These are phyloP conservation scores for Blumeria hordei DNA, from an alignment of 2,329 filamentous ascomycete genomes.

Conservation along the genomic window DNA sequence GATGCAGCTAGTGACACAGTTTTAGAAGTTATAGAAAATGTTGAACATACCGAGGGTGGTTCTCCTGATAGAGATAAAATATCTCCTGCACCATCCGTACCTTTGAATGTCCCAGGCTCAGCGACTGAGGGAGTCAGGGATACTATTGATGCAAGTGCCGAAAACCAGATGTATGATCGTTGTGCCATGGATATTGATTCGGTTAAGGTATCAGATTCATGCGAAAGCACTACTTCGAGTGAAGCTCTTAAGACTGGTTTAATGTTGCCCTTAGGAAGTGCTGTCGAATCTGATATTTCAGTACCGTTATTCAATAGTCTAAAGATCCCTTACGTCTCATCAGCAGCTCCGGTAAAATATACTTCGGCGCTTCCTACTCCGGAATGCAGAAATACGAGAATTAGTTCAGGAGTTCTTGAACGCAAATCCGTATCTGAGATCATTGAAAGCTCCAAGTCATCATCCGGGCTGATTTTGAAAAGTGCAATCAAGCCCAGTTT, in stretches of 20 bases:
- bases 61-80: constrained; percentile 7
- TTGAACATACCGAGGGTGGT: constrained; percentile 8
- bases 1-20: constrained; percentile 9
- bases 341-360: constrained; percentile 10
- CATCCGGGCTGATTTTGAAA: constrained; percentile 17
- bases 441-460: constrained; percentile 26
- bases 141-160: constrained; percentile 12
- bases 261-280: constrained; percentile 2
- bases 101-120: constrained; percentile 3
- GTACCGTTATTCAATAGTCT: constrained; percentile 2
- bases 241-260: neutral
- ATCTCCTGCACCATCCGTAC: neutral
- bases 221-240: constrained; percentile 6
- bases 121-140: constrained; percentile 5
- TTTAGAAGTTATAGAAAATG: constrained; percentile 11
- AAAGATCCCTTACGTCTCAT: constrained; percentile 5
- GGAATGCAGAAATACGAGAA: constrained; percentile 41
- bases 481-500: constrained; percentile 7
- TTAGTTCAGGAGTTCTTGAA: constrained; percentile 44
- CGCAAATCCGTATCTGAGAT: constrained; percentile 55
- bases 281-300: constrained; percentile 2
- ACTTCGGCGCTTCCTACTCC: constrained; percentile 15
- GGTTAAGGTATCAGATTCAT: constrained; percentile 10
- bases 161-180: constrained; percentile 6
- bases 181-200: constrained; percentile 13